Conservation (phyloP, 1,139 yeast species). For the Arxiozyma heterogenica region DNA sequence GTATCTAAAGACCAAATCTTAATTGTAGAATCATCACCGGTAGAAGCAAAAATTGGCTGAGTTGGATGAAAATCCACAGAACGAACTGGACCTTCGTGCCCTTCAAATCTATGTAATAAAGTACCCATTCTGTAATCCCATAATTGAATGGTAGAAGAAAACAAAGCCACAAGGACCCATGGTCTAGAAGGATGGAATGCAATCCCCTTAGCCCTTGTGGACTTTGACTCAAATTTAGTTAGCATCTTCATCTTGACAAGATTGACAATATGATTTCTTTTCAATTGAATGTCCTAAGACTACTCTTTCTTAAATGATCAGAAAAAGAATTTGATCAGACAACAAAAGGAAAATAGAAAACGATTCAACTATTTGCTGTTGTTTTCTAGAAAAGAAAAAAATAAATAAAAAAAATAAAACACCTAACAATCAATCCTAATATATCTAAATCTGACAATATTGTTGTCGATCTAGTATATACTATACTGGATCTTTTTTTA, state of each 20-base stretch:
- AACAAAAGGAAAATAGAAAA: neutral
- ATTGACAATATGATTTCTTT: neutral
- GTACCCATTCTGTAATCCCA: slow-evolving; percentile 99
- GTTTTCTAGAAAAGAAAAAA: too few species aligned
- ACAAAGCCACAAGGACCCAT: slow-evolving; percentile 91
- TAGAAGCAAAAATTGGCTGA: slow-evolving; percentile 92
- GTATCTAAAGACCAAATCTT: slow-evolving; percentile 95
- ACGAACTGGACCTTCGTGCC: slow-evolving; percentile 97
- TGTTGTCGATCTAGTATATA: neutral
- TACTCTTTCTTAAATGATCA: neutral
- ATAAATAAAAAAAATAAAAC: neutral
- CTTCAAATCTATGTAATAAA: slow-evolving; percentile 89
- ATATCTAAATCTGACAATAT: neutral
- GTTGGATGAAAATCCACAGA: slow-evolving; percentile 95
- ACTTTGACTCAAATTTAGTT: slow-evolving; percentile 95
- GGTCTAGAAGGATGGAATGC: slow-evolving; percentile 94
- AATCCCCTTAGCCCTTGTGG: slow-evolving; percentile 96
- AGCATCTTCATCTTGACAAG: slow-evolving; percentile 76
- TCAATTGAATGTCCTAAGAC: neutral
- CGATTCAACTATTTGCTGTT: neutral
- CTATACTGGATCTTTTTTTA: too few species aligned
- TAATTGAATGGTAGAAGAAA: slow-evolving; percentile 88
- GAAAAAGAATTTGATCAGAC: neutral
- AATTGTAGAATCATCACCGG: slow-evolving; percentile 93
- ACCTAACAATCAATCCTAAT: neutral